A percentile compares a stretch with the other conserved stretches of the same genome.
These are phyloP conservation scores for Calonectria honghensis DNA, from an alignment of 2,329 filamentous ascomycete species.

Conservation along the genomic window DNA sequence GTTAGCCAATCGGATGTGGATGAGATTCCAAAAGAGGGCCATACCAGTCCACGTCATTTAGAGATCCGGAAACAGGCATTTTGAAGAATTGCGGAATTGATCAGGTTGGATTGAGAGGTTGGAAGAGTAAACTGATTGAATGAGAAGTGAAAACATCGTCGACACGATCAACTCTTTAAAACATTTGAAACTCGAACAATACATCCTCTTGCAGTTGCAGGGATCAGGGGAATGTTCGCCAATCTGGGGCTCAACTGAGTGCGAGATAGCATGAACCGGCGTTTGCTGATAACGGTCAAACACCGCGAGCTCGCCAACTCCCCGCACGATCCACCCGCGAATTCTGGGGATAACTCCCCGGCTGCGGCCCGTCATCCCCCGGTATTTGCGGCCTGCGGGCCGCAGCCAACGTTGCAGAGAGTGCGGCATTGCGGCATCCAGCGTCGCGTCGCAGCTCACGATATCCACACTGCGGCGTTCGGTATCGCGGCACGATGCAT, in stretches of 20 bases:
- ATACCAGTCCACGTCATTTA: conserved; percentile 26
- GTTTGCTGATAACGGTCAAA: conserved; percentile 24
- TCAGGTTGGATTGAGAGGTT: not conserved
- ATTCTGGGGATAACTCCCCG: not conserved
- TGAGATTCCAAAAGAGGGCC: not conserved
- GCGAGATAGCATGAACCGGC: not conserved
- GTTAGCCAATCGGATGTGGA: conserved; percentile 1
- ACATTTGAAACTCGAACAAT: not conserved
- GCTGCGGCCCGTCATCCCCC: not conserved
- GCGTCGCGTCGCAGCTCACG: no score
- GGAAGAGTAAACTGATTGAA: not conserved
- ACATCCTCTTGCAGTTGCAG: not conserved
- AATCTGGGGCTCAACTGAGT: not conserved
- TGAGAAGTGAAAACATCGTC: not conserved
- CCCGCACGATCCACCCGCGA: not conserved
- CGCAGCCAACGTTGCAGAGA: not conserved
- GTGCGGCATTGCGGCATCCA: conserved; percentile 17
- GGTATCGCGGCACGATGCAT: not conserved
- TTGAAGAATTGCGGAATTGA: not conserved
- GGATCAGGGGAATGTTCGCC: not conserved
- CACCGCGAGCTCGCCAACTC: not conserved
- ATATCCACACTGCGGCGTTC: conserved; percentile 6
- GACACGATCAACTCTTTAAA: conserved; percentile 5
- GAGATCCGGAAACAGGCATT: conserved; percentile 24
- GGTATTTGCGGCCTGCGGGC: conserved; percentile 11